These are phyloP conservation scores for Fusarium chuoi DNA, from an alignment of 2,329 filamentous ascomycete genomes.

Conservation along the genomic window DNA sequence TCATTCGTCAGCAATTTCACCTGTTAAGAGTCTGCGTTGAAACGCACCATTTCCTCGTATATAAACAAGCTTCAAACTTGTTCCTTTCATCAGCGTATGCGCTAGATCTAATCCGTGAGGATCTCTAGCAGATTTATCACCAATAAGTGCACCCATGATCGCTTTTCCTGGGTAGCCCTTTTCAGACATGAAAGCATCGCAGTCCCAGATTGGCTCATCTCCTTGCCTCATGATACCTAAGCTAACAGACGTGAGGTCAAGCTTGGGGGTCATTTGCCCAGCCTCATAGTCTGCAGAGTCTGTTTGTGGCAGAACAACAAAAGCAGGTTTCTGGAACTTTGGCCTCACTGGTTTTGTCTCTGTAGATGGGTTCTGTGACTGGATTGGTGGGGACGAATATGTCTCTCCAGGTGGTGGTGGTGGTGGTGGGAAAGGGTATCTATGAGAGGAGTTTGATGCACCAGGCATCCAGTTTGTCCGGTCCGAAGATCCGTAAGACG, in stretches of 20 bases:
- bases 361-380: neutral
- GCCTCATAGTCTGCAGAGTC: slow-evolving; percentile 13
- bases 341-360: neutral
- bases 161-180: neutral
- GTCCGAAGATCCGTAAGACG: neutral
- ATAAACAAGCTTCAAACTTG: slow-evolving; percentile 6
- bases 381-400: too few relatives aligned
- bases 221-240: slow-evolving; percentile 7
- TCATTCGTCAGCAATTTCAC: neutral
- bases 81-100: slow-evolving; percentile 7
- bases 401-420: too few relatives aligned
- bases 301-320: slow-evolving; percentile 10
- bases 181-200: neutral
- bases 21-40: rapidly evolving
- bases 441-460: neutral
- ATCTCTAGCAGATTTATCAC: slow-evolving; percentile 17
- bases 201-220: slow-evolving; percentile 11
- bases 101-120: slow-evolving; percentile 12
- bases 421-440: too few relatives aligned
- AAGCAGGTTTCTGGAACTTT: slow-evolving; percentile 10
- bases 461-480: neutral
- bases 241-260: neutral
- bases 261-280: neutral
- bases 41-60: slow-evolving; percentile 21
- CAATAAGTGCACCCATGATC: slow-evolving; percentile 22